A percentile compares a stretch with the other conserved stretches of the same genome.
phyloP scores from a whole-genome alignment of 768 basidiomycete species.

The Asterophora lycoperdoides region DNA sequence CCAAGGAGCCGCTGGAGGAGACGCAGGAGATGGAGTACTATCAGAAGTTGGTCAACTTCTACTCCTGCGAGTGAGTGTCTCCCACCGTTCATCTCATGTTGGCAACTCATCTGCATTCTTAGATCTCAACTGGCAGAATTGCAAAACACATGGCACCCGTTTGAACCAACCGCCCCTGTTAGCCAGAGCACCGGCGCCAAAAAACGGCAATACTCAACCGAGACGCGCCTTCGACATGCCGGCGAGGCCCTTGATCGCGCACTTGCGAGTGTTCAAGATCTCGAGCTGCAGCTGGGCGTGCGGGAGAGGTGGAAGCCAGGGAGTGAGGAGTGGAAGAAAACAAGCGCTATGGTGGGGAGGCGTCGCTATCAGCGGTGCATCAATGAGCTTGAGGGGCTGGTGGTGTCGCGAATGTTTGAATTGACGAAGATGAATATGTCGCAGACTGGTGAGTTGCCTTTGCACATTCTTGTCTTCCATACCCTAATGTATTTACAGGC shows the following conservation, averaged over 20 bases:
- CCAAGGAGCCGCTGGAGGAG: constrained; percentile 1
- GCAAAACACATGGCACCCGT: too few species aligned
- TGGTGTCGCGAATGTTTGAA: constrained; percentile 22
- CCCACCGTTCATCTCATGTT: background rate
- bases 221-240: background rate
- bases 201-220: too few species aligned
- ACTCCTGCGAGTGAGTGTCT: background rate
- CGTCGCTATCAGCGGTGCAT: constrained; percentile 15
- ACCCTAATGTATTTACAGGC: constrained; percentile 11
- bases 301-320: too few species aligned
- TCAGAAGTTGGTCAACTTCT: too few species aligned
- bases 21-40: constrained; percentile 5
- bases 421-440: too few species aligned
- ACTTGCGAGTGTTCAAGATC: constrained; percentile 1
- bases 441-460: constrained; percentile 20
- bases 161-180: too few species aligned
- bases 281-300: constrained; percentile 15
- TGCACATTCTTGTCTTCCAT: too few species aligned
- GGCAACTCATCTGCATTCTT: too few species aligned
- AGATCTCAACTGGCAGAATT: too few species aligned
- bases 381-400: constrained; percentile 19
- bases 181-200: too few species aligned
- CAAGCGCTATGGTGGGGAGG: background rate
- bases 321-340: constrained; percentile 9
- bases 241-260: background rate